phyloP scores from a whole-genome alignment of 2,329 filamentous ascomycete genomes.

The Stromatinia cepivora region DNA sequence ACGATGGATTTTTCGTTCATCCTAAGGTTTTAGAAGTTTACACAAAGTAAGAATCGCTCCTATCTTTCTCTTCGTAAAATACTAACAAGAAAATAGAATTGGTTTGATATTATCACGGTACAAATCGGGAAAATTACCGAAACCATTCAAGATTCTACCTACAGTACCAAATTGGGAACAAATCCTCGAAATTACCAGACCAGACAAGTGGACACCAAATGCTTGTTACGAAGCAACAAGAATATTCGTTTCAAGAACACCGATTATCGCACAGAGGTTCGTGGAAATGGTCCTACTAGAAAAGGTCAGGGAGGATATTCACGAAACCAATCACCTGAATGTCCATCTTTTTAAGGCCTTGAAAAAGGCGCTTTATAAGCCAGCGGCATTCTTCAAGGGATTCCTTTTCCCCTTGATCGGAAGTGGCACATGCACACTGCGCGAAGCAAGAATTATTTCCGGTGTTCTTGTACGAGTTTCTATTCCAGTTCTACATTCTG shows the following conservation, averaged over 20 bases:
- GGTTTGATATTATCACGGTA: conserved; percentile 87
- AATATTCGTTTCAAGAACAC: conserved; percentile 86
- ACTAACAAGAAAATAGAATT: conserved; percentile 54
- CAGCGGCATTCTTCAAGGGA: conserved; percentile 94
- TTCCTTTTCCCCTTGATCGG: conserved; percentile 87
- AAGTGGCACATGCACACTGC: conserved; percentile 83
- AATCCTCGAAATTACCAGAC: conserved; percentile 79
- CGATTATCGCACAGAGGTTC: conserved; percentile 77
- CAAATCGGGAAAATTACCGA: conserved; percentile 94
- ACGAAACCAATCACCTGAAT: conserved; percentile 91
- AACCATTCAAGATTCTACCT: conserved; percentile 95
- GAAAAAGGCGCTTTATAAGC: conserved; percentile 92
- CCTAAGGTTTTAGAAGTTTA: conserved; percentile 94
- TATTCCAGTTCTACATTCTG: conserved; percentile 88
- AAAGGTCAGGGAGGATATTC: conserved; percentile 89
- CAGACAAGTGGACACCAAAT: conserved; percentile 73
- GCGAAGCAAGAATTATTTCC: conserved; percentile 89
- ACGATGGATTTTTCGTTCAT: conserved; percentile 83
- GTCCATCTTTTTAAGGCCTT: conserved; percentile 92
- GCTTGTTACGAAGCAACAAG: conserved; percentile 85
- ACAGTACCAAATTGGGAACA: conserved; percentile 91
- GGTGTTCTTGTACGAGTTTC: conserved; percentile 82
- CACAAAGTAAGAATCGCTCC: conserved; percentile 61
- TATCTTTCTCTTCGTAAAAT: background rate
- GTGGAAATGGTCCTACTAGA: conserved; percentile 85